phyloP scores from a whole-genome alignment of 2,329 filamentous ascomycete species.

The Rutstroemia sp. region DNA sequence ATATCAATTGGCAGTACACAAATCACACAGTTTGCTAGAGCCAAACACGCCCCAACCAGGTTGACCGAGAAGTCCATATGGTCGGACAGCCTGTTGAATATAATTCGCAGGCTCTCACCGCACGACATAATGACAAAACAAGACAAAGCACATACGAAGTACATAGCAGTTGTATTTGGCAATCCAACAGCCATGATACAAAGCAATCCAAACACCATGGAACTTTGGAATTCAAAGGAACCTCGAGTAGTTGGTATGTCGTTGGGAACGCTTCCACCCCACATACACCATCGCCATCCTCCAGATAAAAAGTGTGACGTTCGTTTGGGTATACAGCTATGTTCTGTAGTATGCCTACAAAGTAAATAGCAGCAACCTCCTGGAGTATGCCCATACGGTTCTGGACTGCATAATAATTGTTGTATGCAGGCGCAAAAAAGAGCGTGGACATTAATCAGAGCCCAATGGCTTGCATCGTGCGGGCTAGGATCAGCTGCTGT shows the following conservation, averaged over 20 bases:
- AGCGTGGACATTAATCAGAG: neutral
- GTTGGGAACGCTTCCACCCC: constrained; percentile 59
- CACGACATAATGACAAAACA: constrained; percentile 64
- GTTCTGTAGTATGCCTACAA: constrained; percentile 67
- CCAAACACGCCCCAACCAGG: constrained; percentile 43
- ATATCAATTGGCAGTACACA: neutral
- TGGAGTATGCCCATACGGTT: neutral
- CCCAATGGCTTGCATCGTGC: neutral
- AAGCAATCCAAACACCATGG: constrained; percentile 55
- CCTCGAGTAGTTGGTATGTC: constrained; percentile 60
- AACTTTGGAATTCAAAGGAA: constrained; percentile 59
- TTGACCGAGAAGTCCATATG: constrained; percentile 71
- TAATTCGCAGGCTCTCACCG: constrained; percentile 66
- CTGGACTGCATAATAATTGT: neutral
- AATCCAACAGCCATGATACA: constrained; percentile 56
- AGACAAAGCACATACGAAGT: constrained; percentile 57
- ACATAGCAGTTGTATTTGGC: constrained; percentile 51
- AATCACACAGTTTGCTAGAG: neutral
- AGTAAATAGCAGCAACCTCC: no score
- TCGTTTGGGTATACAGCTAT: constrained; percentile 64
- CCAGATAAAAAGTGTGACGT: constrained; percentile 65
- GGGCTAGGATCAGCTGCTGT: neutral
- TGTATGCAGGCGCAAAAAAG: constrained; percentile 1
- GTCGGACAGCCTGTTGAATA: constrained; percentile 66
- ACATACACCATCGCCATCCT: constrained; percentile 65